Evolutionary conservation across 371 early-diverging fungal genomes (phyloP).

Genomic region (Mucor mucedo): DNA sequence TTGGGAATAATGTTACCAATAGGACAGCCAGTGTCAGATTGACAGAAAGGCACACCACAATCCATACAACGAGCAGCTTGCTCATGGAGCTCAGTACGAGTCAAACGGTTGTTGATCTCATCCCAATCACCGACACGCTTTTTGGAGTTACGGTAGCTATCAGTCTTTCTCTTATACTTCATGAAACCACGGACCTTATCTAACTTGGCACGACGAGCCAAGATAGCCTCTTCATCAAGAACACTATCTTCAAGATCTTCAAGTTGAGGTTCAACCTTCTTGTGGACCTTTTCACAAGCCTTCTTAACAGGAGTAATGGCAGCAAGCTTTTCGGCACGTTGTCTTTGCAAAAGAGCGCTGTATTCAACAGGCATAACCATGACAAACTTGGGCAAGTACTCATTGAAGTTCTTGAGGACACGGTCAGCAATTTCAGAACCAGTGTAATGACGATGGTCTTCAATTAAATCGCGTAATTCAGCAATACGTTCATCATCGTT

Average conservation of each 20-base stretch:
- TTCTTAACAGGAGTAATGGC: conserved; percentile 41
- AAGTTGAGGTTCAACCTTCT: conserved; percentile 59
- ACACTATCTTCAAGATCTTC: conserved; percentile 93
- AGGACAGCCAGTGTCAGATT: conserved; percentile 95
- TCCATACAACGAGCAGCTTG: conserved; percentile 98
- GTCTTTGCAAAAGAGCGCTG: conserved; percentile 74
- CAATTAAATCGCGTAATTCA: conserved; percentile 77
- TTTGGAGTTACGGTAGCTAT: conserved; percentile 83
- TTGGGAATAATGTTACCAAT: conserved; percentile 97
- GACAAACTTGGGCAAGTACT: conserved; percentile 79
- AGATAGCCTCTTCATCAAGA: conserved; percentile 72
- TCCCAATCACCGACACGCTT: conserved; percentile 90
- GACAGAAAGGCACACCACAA: conserved; percentile 97
- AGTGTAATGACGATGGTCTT: conserved; percentile 82
- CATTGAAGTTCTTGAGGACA: conserved; percentile 75
- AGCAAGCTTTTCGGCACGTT: conserved; percentile 58
- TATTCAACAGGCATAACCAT: conserved; percentile 97
- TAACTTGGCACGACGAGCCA: conserved; percentile 67
- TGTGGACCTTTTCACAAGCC: conserved; percentile 39
- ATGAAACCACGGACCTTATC: conserved; percentile 92
- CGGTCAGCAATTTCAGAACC: conserved; percentile 83
- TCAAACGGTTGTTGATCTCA: conserved; percentile 89
- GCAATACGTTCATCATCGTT: conserved; percentile 77
- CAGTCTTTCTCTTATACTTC: conserved; percentile 88
- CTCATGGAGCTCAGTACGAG: conserved; percentile 78